Evolutionary conservation across 2,329 filamentous ascomycete species (phyloP).

Genomic region (Pseudogymnoascus sp.): DNA sequence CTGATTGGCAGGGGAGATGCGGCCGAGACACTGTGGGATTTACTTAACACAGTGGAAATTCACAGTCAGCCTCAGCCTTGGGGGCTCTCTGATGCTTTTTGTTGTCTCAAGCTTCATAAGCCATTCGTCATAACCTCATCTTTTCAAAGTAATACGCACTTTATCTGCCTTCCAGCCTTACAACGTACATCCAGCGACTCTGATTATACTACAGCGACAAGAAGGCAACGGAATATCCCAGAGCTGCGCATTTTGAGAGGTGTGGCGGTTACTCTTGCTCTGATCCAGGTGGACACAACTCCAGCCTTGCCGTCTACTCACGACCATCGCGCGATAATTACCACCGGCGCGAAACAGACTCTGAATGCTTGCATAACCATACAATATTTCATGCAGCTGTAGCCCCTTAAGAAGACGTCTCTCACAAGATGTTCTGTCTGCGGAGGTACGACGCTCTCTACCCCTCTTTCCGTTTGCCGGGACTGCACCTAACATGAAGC

Average conservation of each 20-base stretch:
- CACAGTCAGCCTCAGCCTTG: background rate
- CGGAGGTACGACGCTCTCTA: conserved; percentile 41
- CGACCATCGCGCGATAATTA: background rate
- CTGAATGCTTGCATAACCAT: background rate
- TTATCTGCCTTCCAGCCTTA: background rate
- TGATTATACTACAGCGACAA: background rate
- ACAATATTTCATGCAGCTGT: background rate
- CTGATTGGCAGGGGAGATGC: background rate
- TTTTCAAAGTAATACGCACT: background rate
- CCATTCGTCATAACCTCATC: background rate
- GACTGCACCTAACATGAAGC: conserved; percentile 10
- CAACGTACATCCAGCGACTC: background rate
- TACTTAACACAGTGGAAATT: background rate
- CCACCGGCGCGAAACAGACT: background rate
- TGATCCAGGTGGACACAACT: background rate
- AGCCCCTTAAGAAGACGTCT: background rate
- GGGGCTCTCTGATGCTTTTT: background rate
- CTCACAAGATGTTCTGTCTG: conserved; percentile 51
- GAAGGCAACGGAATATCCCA: background rate
- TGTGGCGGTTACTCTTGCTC: background rate
- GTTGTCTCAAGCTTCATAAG: background rate
- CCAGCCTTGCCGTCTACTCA: background rate
- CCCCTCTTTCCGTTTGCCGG: conserved; percentile 6
- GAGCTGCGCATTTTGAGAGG: background rate
- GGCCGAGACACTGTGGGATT: background rate